Evolutionary conservation across 129 eudicot genomes (phyloP).

Genomic region (Daucus carota): DH1_v3.0 NC_030385.2:30910501-30911000

Average conservation of each 20-base stretch:
- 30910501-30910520: conserved; percentile 66
- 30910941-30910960: not conserved
- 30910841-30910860: not conserved
- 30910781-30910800: not conserved
- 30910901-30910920: not conserved
- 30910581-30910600: conserved; percentile 14
- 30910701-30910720: not conserved
- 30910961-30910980: not conserved
- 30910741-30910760: not conserved
- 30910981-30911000: not conserved
- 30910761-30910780: not conserved
- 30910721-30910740: not conserved
- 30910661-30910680: conserved; percentile 78
- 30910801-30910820: not conserved
- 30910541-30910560: conserved; percentile 14
- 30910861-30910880: not conserved
- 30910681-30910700: conserved; percentile 14
- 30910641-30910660: conserved; percentile 81
- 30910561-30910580: not conserved
- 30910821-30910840: not conserved
- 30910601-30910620: conserved; percentile 70
- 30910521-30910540: conserved; percentile 14
- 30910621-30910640: conserved; percentile 79
- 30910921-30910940: not conserved
- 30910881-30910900: not conserved